Conservation (phyloP, 164 flowering plant genomes). For the Saururus chinensis region DNA sequence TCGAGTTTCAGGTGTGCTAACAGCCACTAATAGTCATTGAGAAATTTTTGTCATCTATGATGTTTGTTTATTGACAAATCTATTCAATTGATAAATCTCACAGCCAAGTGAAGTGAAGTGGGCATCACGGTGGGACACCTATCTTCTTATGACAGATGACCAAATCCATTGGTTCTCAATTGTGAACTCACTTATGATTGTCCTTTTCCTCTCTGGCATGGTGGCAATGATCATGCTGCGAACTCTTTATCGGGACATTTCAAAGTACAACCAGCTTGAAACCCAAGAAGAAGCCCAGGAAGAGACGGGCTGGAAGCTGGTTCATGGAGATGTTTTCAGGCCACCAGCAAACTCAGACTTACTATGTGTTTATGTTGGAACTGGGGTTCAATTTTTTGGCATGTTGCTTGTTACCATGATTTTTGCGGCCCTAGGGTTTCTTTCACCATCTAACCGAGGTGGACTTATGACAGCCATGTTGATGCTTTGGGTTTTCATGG, state of each 20-base stretch:
- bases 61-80: background rate
- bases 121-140: constrained; percentile 93
- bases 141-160: constrained; percentile 77
- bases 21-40: no score
- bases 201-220: constrained; percentile 87
- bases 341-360: constrained; percentile 66
- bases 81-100: background rate
- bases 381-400: constrained; percentile 87
- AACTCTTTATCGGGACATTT: constrained; percentile 82
- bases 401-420: constrained; percentile 80
- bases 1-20: constrained; percentile 55
- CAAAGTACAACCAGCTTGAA: constrained; percentile 81
- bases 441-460: constrained; percentile 83
- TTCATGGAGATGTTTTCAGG: constrained; percentile 91
- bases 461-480: constrained; percentile 88
- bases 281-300: constrained; percentile 94
- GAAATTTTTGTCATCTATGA: background rate
- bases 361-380: constrained; percentile 81
- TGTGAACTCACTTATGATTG: constrained; percentile 84
- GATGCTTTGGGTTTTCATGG: constrained; percentile 88
- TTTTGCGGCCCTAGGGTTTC: constrained; percentile 81
- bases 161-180: constrained; percentile 90
- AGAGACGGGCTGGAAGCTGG: constrained; percentile 92
- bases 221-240: constrained; percentile 90
- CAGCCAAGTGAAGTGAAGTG: constrained; percentile 74